Conservation (phyloP, 306 rosid species). For the Glycine soja region DNA sequence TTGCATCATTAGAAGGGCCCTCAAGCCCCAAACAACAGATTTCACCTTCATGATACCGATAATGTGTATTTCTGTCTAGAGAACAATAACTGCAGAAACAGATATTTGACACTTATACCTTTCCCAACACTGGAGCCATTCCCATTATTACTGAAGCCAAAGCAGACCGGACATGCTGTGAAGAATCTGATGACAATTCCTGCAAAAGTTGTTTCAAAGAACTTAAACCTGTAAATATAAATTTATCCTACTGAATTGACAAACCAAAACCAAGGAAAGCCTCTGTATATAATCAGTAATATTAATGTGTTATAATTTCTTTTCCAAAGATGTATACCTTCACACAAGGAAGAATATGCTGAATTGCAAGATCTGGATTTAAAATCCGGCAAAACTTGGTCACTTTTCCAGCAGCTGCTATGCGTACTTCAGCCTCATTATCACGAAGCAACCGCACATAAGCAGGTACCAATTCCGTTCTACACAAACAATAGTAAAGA, state of each 20-base stretch:
- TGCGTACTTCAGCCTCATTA: constrained; percentile 99
- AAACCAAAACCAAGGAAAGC: constrained; percentile 34
- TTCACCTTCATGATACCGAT: constrained; percentile 23
- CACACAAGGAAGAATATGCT: constrained; percentile 97
- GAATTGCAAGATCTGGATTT: constrained; percentile 86
- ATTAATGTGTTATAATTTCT: constrained; percentile 28
- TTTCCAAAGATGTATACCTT: constrained; percentile 64
- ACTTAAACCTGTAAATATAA: constrained; percentile 33
- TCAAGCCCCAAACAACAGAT: constrained; percentile 16
- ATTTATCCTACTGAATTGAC: constrained; percentile 32
- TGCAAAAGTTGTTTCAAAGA: constrained; percentile 51
- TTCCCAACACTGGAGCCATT: constrained; percentile 96
- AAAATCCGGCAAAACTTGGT: constrained; percentile 94
- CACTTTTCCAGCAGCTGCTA: constrained; percentile 99
- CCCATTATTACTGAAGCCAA: constrained; percentile 99
- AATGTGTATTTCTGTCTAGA: constrained; percentile 12
- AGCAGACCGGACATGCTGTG: constrained; percentile 99
- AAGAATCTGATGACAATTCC: constrained; percentile 98
- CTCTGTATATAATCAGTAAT: constrained; percentile 3
- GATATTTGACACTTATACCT: constrained; percentile 60
- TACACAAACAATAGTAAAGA: constrained; percentile 45
- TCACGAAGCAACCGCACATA: constrained; percentile 97
- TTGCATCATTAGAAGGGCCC: not conserved
- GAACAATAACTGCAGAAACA: constrained; percentile 35
- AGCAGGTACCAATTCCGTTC: constrained; percentile 94